Percentiles rank a stretch among this genome's conserved stretches.
These are phyloP conservation scores for Spergularia azorica DNA, from an alignment of 179 eudicot genomes.

Conservation along the genomic window DNA sequence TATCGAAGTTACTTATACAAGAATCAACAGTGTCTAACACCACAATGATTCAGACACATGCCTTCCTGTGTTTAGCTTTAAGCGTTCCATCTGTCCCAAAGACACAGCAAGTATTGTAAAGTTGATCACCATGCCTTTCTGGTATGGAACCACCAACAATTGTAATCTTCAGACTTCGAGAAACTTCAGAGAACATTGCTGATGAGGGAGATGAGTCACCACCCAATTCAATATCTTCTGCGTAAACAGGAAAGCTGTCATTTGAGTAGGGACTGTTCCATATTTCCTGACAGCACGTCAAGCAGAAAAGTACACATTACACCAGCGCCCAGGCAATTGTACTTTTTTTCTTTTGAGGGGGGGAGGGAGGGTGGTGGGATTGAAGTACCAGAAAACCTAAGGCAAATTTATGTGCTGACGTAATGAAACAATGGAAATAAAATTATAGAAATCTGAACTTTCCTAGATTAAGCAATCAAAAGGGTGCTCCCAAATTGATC, in stretches of 20 bases:
- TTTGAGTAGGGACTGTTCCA: constrained; percentile 87
- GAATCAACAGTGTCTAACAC: constrained; percentile 6
- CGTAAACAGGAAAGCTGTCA: constrained; percentile 75
- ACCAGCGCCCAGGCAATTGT: background rate
- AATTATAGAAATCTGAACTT: no score
- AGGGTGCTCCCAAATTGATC: no score
- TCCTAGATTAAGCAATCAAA: no score
- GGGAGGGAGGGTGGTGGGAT: background rate
- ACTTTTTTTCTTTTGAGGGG: background rate
- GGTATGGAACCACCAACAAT: constrained; percentile 86
- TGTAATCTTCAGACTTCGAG: constrained; percentile 54
- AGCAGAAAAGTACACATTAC: background rate
- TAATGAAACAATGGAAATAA: background rate
- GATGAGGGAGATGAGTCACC: constrained; percentile 75
- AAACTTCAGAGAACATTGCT: constrained; percentile 66
- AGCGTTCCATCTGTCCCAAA: constrained; percentile 66
- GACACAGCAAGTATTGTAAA: constrained; percentile 78
- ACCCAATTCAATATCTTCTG: constrained; percentile 78
- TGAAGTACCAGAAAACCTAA: background rate
- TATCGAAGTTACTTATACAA: background rate
- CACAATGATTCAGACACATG: constrained; percentile 29
- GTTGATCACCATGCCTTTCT: constrained; percentile 57
- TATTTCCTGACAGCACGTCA: constrained; percentile 51
- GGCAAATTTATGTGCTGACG: background rate
- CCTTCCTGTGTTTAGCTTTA: constrained; percentile 84